Percentiles rank a stretch among this genome's conserved stretches.
Evolutionary conservation across 495 filamentous ascomycete genomes (phyloP).

Genomic region (Xylaria nigripes): DNA sequence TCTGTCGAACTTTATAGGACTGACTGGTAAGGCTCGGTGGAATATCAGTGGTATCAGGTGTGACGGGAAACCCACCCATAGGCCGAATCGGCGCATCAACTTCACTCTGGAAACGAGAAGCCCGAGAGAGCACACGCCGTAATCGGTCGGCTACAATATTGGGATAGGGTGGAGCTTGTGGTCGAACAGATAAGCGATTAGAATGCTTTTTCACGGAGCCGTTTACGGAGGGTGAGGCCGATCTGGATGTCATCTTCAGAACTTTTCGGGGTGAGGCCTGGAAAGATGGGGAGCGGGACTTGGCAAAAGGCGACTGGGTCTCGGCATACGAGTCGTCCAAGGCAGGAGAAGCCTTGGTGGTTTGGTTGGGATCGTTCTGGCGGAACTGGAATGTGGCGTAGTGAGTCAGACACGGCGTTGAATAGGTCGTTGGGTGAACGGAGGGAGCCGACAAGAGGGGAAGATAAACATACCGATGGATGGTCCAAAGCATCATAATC

Average conservation of each 20-base stretch:
- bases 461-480: conserved; percentile 44
- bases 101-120: conserved; percentile 22
- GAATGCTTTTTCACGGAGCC: conserved; percentile 21
- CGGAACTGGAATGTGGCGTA: conserved; percentile 23
- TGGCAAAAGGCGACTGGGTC: conserved; percentile 15
- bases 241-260: conserved; percentile 16
- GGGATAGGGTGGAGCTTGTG: conserved; percentile 13
- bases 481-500: conserved; percentile 48
- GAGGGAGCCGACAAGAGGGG: conserved; percentile 1
- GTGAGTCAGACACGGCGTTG: conserved; percentile 9
- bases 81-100: conserved; percentile 13
- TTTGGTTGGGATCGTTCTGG: conserved; percentile 24
- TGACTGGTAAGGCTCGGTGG: conserved; percentile 18
- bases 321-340: conserved; percentile 24
- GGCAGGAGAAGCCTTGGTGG: conserved; percentile 28
- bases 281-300: conserved; percentile 10
- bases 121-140: conserved; percentile 29
- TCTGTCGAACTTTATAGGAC: conserved; percentile 23
- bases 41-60: conserved; percentile 40
- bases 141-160: conserved; percentile 30
- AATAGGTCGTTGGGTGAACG: background rate
- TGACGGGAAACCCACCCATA: conserved; percentile 35
- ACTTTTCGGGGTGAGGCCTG: conserved; percentile 16
- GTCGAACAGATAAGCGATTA: conserved; percentile 21
- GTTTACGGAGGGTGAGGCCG: conserved; percentile 30